Evolutionary conservation across 1,284 basidiomycete species (phyloP), one percentile per base, ranked within the genome.

Genomic region (Leccinum subfulvum): DNA sequence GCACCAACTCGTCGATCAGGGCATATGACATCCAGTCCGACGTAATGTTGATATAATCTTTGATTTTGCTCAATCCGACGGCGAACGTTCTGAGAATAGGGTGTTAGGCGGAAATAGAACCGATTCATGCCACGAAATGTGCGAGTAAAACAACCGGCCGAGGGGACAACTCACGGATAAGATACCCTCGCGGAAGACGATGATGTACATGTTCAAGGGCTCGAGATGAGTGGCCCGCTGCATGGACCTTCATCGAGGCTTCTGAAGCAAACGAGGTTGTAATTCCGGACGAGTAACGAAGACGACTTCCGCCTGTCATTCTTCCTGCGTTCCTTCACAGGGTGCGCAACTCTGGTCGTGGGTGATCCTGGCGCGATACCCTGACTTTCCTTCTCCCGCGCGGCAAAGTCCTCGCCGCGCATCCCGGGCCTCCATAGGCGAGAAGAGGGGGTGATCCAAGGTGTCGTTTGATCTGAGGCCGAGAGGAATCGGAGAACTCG

Each of bases 171-270:
- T 26, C 69, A 95, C 89, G 28, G 95, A 97, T 53, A 98, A 80
- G 3, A 91, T 98, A 16, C 97, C 97, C 76, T 99, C 97, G 47
- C 97, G 85, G 81, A 99, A 98, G 49, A 99, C 97, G 71, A 99
- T 93, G 73, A 99, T 97, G 79, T 99, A 99, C 95, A 98, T 98
- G 80, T 99, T 99, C 65, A 99, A 82, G 39, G 97, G 97, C 76
- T 99, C 97, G 59, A 99, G 87, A 76, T 99, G 92, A 0, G 95
- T 99, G 9, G 96, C 3, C 30, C 30, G 71, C 92, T 95, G 80
- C 98, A 98, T 11, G 89, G 93, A 77, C 98, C 97, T 81, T 99
- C 97, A 78, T 99, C 97, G 80, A 99, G 98, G 65, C 94, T 94
- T 65, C 97, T 91, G 84, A 99, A 99, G 86, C 97, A 99, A 67